phyloP scores from a whole-genome alignment of 2,329 filamentous ascomycete genomes.

The Penicillium sp. region DNA sequence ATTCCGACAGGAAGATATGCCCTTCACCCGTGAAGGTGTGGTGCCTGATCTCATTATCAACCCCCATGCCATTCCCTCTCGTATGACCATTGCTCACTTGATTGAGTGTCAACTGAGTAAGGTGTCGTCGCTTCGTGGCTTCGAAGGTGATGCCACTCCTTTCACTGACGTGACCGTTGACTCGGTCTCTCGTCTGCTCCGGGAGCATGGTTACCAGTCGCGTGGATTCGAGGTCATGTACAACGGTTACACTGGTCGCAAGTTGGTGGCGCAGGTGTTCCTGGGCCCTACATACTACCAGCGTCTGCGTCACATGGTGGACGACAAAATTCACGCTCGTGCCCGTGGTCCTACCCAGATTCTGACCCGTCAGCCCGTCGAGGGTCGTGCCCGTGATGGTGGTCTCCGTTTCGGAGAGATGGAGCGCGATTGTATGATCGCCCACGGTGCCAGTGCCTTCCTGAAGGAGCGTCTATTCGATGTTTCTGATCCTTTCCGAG shows the following conservation, averaged over 20 bases:
- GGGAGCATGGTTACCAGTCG: slow-evolving; percentile 90
- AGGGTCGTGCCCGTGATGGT: slow-evolving; percentile 96
- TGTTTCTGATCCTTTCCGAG: slow-evolving; percentile 95
- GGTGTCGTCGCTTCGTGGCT: slow-evolving; percentile 87
- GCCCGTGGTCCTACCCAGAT: slow-evolving; percentile 96
- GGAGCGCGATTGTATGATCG: slow-evolving; percentile 99
- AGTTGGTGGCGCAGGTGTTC: slow-evolving; percentile 93
- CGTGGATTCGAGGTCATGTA: slow-evolving; percentile 99
- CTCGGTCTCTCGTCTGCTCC: slow-evolving; percentile 80
- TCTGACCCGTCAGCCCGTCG: slow-evolving; percentile 92
- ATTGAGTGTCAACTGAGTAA: slow-evolving; percentile 98
- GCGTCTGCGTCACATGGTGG: slow-evolving; percentile 97
- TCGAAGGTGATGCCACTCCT: slow-evolving; percentile 95
- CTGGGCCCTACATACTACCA: slow-evolving; percentile 98
- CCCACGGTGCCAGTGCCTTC: slow-evolving; percentile 96
- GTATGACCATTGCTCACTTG: slow-evolving; percentile 99
- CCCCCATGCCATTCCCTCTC: slow-evolving; percentile 97
- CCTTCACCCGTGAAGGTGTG: slow-evolving; percentile 88
- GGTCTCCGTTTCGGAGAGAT: slow-evolving; percentile 99
- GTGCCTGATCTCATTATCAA: slow-evolving; percentile 98
- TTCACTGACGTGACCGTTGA: slow-evolving; percentile 98
- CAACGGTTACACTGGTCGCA: slow-evolving; percentile 93
- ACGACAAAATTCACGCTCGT: slow-evolving; percentile 99
- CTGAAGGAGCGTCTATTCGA: slow-evolving; percentile 96
- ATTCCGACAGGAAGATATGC: slow-evolving; percentile 98